A percentile compares a stretch with the other conserved stretches of the same genome.
These are phyloP conservation scores for Penicillium pulvis DNA, from an alignment of 495 filamentous ascomycete genomes.

Conservation along the genomic window DNA sequence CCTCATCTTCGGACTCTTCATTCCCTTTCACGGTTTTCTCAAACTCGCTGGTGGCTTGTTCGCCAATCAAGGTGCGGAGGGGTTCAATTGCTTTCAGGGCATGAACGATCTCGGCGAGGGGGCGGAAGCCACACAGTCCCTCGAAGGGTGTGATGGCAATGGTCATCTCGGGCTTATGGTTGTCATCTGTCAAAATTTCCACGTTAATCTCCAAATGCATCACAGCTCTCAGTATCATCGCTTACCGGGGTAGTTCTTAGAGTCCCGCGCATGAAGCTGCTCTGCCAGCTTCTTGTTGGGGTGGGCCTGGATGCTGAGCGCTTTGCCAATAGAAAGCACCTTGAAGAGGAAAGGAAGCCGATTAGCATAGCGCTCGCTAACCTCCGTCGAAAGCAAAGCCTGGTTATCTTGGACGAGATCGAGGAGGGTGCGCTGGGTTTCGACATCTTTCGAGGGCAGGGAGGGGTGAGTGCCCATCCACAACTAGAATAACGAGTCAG, in stretches of 20 bases:
- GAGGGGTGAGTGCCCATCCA: constrained; percentile 99
- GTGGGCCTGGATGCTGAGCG: constrained; percentile 94
- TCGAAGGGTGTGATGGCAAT: constrained; percentile 96
- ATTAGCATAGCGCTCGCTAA: constrained; percentile 69
- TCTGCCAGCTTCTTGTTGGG: constrained; percentile 98
- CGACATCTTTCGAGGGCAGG: constrained; percentile 85
- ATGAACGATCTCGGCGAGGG: constrained; percentile 79
- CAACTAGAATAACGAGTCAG: constrained; percentile 53
- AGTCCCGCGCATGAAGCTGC: constrained; percentile 78
- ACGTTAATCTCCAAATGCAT: not conserved
- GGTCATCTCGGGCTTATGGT: constrained; percentile 99
- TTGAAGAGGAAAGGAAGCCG: constrained; percentile 98
- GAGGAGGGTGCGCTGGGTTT: constrained; percentile 82
- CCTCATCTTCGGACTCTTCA: constrained; percentile 60
- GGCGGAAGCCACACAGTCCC: constrained; percentile 93
- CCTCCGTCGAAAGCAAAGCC: constrained; percentile 69
- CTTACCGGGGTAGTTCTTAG: constrained; percentile 86
- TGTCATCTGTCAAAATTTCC: constrained; percentile 79
- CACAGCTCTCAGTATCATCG: not conserved
- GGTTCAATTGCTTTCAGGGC: constrained; percentile 76
- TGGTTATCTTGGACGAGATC: constrained; percentile 90
- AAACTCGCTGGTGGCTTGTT: constrained; percentile 65
- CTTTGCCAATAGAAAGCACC: constrained; percentile 90
- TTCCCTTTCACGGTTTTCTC: constrained; percentile 65
- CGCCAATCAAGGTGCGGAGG: constrained; percentile 76